These are phyloP conservation scores for Endotrypanum monterogeii DNA, from an alignment of 208 protist genomes.

Conservation along the genomic window DNA sequence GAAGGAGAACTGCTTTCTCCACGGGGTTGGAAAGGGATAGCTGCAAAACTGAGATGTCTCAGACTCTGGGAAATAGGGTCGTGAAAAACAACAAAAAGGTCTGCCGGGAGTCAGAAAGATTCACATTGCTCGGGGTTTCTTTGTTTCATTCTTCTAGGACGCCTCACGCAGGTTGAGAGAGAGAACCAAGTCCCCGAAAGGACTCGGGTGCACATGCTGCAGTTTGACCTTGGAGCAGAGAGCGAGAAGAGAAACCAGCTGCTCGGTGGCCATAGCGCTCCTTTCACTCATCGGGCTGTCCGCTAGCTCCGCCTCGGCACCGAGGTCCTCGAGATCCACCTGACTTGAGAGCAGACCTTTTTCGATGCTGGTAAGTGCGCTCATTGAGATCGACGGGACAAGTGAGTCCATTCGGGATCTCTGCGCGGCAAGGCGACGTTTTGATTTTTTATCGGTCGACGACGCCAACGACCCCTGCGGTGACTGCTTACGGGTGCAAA, in stretches of 20 bases:
- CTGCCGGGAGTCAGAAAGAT: background rate
- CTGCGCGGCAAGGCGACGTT: background rate
- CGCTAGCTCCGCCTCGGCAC: background rate
- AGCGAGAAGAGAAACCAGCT: conserved; percentile 27
- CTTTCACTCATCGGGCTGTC: background rate
- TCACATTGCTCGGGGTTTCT: no score
- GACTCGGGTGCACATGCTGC: conserved; percentile 21
- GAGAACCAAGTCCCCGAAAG: conserved; percentile 34
- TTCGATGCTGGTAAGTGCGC: conserved; percentile 21
- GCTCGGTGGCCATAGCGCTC: conserved; percentile 10
- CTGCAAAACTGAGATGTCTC: no score
- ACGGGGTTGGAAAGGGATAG: background rate
- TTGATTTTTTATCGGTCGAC: background rate
- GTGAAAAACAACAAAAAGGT: background rate
- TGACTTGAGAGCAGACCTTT: conserved; percentile 18
- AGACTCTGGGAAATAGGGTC: no score
- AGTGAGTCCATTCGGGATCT: conserved; percentile 18
- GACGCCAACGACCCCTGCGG: conserved; percentile 9
- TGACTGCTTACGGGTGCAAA: conserved; percentile 14
- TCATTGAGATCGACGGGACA: conserved; percentile 19
- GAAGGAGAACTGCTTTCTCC: no score
- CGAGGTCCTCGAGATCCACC: conserved; percentile 29
- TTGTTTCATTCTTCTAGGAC: background rate
- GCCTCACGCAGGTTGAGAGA: conserved; percentile 29
- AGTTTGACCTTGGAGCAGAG: conserved; percentile 32